phyloP scores from a whole-genome alignment of 306 rosid genomes.

The Vachellia collinsii region DNA sequence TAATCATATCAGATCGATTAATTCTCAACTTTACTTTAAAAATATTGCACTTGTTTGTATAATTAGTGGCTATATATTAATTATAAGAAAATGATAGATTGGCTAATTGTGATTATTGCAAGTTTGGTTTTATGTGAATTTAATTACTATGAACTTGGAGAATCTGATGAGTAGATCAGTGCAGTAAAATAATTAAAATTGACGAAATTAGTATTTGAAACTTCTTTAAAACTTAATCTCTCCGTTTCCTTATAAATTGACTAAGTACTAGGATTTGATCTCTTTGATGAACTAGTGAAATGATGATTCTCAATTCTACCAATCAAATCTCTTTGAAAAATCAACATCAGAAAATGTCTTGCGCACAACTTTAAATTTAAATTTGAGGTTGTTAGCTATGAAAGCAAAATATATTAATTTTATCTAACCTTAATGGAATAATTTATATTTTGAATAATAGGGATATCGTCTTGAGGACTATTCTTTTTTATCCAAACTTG shows the following conservation, averaged over 20 bases:
- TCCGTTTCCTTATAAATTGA: not conserved
- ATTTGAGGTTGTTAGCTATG: not conserved
- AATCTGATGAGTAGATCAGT: not conserved
- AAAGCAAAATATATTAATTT: not conserved
- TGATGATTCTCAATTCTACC: not conserved
- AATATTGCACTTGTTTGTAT: not conserved
- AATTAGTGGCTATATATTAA: not conserved
- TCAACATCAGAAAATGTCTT: not conserved
- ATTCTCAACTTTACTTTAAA: not conserved
- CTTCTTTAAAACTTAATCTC: not conserved
- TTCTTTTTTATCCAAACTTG: not conserved
- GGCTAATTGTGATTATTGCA: not conserved
- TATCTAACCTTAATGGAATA: not conserved
- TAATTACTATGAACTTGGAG: not conserved
- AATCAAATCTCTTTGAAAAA: not conserved
- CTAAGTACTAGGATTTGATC: not conserved
- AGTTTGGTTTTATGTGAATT: not conserved
- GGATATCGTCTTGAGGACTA: not conserved
- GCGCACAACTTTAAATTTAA: not conserved
- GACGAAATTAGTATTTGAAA: not conserved
- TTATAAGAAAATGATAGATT: slow-evolving; percentile 15
- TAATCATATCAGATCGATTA: not conserved
- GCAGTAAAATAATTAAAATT: not conserved
- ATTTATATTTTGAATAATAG: not conserved
- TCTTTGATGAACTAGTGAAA: not conserved